Conservation (phyloP, 1,284 basidiomycete genomes). For the Heterobasidion annosum region DNA sequence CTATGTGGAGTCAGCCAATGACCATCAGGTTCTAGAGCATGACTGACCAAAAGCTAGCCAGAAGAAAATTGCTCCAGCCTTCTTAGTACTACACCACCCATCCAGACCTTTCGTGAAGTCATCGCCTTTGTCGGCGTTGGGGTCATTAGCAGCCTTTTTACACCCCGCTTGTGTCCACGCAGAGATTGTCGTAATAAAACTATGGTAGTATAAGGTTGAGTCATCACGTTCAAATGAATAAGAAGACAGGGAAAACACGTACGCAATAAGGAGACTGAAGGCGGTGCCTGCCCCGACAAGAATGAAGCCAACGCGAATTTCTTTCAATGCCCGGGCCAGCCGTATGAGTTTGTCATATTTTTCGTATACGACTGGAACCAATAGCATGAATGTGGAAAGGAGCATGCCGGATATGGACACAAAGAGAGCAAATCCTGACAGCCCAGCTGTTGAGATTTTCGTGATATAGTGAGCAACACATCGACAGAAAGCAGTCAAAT, state of each 20-base stretch:
- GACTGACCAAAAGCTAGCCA: conserved; percentile 69
- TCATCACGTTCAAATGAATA: background rate
- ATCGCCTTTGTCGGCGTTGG: conserved; percentile 59
- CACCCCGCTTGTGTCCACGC: conserved; percentile 80
- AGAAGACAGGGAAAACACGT: conserved; percentile 20
- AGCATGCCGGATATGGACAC: conserved; percentile 63
- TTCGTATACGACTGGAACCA: conserved; percentile 77
- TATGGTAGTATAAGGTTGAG: conserved; percentile 16
- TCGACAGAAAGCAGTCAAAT: background rate
- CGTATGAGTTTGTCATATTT: conserved; percentile 74
- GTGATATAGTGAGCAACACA: conserved; percentile 7
- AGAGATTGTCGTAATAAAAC: conserved; percentile 66
- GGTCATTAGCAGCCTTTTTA: conserved; percentile 71
- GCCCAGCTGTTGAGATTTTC: conserved; percentile 49
- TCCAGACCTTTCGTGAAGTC: conserved; percentile 59
- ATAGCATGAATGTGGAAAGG: conserved; percentile 61
- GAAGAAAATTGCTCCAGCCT: conserved; percentile 79
- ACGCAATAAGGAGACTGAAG: conserved; percentile 69
- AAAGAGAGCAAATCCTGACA: conserved; percentile 81
- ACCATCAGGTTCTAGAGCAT: background rate
- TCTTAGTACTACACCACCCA: conserved; percentile 86
- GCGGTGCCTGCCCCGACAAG: conserved; percentile 59
- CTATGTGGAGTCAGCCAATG: conserved; percentile 22
- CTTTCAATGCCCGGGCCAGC: conserved; percentile 70
- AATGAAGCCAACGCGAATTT: conserved; percentile 76